Conservation (phyloP, 2,329 filamentous ascomycete species). For the Monilinia fructicola region DNA sequence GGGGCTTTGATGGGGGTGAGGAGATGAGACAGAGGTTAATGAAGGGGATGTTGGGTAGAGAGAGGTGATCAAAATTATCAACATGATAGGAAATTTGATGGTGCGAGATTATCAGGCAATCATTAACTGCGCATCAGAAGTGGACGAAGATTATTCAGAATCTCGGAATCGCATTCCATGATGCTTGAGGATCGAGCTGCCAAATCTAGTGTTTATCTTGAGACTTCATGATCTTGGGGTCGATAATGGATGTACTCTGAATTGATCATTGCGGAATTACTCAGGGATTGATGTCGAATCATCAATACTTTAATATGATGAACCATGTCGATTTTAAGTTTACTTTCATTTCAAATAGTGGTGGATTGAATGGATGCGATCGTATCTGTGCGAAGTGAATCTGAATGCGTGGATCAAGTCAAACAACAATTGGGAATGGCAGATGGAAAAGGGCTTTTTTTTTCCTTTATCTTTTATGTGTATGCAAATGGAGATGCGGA, state of each 20-base stretch:
- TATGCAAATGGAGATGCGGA: background rate
- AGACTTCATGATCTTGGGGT: background rate
- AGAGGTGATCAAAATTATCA: background rate
- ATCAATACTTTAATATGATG: background rate
- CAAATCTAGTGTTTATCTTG: background rate
- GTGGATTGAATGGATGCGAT: background rate
- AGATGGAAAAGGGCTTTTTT: background rate
- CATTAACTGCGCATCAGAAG: background rate
- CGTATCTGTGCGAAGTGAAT: too few species aligned
- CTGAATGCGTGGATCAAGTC: background rate
- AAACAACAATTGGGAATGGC: background rate
- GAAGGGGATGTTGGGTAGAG: constrained; percentile 20
- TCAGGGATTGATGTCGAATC: background rate
- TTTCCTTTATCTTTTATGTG: background rate
- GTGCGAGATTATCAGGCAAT: background rate
- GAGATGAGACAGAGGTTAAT: constrained; percentile 20
- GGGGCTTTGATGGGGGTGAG: background rate
- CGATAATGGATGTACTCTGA: background rate
- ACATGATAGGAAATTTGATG: background rate
- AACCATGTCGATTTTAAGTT: background rate
- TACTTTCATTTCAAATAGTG: background rate
- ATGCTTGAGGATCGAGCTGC: background rate
- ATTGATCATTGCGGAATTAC: background rate
- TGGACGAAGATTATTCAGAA: background rate
- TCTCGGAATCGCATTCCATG: background rate